These are phyloP conservation scores for Syzygium jambos DNA, from an alignment of 345 rosid species.

Conservation along the genomic window DNA sequence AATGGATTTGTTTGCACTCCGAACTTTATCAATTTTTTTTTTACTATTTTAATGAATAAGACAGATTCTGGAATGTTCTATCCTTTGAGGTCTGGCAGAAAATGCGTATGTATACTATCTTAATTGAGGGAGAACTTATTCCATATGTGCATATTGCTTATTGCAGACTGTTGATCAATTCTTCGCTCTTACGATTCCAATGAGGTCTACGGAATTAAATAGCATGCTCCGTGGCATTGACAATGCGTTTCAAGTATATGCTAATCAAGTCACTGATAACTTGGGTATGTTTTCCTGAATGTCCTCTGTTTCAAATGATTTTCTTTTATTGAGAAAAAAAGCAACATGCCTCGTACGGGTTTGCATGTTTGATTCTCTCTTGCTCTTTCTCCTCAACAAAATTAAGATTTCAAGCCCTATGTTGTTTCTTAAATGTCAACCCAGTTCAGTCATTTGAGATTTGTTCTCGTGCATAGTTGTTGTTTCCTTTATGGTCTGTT, in stretches of 20 bases:
- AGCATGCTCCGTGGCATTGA: slow-evolving; percentile 79
- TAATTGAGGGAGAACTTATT: not conserved
- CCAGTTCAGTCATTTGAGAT: not conserved
- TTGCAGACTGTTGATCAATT: slow-evolving; percentile 97
- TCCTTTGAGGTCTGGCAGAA: not conserved
- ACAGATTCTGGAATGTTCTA: not conserved
- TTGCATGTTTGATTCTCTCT: not conserved
- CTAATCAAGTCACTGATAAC: slow-evolving; percentile 68
- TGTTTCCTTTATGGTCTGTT: not conserved
- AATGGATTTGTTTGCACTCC: not conserved
- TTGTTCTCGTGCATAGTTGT: not conserved
- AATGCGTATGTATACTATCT: not conserved
- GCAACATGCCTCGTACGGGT: not conserved
- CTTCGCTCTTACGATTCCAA: slow-evolving; percentile 78
- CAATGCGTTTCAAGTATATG: slow-evolving; percentile 89
- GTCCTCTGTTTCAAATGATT: not conserved
- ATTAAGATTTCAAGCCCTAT: not conserved
- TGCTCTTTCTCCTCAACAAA: not conserved
- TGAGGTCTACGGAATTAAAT: slow-evolving; percentile 70
- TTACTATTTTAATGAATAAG: not conserved
- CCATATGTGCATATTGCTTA: slow-evolving; percentile 5
- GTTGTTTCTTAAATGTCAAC: not conserved
- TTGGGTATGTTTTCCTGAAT: slow-evolving; percentile 45
- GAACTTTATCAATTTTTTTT: not conserved
- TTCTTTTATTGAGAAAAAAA: not conserved